These are phyloP conservation scores for Arthrinium phaeospermum DNA, from an alignment of 2,329 filamentous ascomycete species.

Conservation along the genomic window DNA sequence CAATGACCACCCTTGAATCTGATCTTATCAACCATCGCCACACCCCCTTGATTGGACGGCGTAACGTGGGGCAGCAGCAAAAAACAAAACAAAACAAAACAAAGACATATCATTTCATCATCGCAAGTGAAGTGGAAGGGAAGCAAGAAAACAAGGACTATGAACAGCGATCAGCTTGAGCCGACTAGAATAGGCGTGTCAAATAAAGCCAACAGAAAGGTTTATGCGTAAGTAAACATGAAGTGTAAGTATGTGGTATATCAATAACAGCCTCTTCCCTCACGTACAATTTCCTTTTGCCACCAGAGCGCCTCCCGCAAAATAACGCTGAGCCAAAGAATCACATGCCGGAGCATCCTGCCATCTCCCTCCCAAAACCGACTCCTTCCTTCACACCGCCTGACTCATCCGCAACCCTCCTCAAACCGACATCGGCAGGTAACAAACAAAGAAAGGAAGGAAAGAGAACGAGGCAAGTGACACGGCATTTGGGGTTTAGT, in stretches of 20 bases:
- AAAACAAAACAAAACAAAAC: no score
- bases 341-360: neutral
- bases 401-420: neutral
- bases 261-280: neutral
- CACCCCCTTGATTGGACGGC: no score
- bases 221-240: neutral
- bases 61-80: neutral
- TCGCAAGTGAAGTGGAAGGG: neutral
- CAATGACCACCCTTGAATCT: no score
- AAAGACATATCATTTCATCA: neutral
- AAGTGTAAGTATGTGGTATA: slow-evolving; percentile 12
- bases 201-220: neutral
- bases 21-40: neutral
- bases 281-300: neutral
- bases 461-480: no score
- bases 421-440: neutral
- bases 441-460: neutral
- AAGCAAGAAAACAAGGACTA: neutral
- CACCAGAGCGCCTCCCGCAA: neutral
- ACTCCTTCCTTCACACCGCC: neutral
- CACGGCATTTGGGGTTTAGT: neutral
- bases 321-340: neutral
- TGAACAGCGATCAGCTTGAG: neutral
- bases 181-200: neutral
- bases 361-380: neutral